Base-by-base conservation (phyloP, 148 eudicot genomes). In the Bassia scoparia region DNA sequence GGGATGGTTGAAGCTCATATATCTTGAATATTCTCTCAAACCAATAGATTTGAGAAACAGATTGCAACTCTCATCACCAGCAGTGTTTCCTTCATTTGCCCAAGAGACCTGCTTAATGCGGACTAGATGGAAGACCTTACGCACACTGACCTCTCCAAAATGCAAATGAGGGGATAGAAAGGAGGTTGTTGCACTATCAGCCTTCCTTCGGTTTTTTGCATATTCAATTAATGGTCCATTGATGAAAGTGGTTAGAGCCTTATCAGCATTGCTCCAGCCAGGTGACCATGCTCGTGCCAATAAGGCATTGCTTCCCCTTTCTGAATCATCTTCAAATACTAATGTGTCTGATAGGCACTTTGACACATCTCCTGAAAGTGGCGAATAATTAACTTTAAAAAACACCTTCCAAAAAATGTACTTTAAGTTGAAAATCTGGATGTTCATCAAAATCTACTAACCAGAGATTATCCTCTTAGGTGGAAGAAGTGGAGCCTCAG, bases 281-380 rank as follows among this genome's bases (percentile, higher is more conserved):
- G 97, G 99, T 44, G 99, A 90, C 99, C 99, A 95, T 76, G 99
- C 94, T 33, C 99, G 87, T 72, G 99, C 97, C 63, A 95, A 96
- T 75, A 95, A 93, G 31, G 99, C 99, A 77, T 95, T 95, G 80
- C 99, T 91, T 78, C 88, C 97, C 79, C 82, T 92, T 66, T 95
- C 99, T 15, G 86, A 85, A 27, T 95, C 99, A 73, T 88, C 89
- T 80, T 95, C 99, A 48, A 95, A 90, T 7, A 85, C 80, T 54
- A 95, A 68, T 8, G 81, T 75, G 80, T 91, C 99, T 59, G 96
- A 82, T 50, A 86, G 74, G 78, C 96, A 90, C 64, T 83, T 81
- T 31, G 94, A 95, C 61, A 81, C 81, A 74, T 95, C 99, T 71
- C 96, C 98, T 95, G 74, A 50, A 60, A 49, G 50, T 33, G 46